Evolutionary conservation across 495 filamentous ascomycete species (phyloP), one percentile per base, ranked within the genome.

Genomic region (Penicillium pancosmium): DNA sequence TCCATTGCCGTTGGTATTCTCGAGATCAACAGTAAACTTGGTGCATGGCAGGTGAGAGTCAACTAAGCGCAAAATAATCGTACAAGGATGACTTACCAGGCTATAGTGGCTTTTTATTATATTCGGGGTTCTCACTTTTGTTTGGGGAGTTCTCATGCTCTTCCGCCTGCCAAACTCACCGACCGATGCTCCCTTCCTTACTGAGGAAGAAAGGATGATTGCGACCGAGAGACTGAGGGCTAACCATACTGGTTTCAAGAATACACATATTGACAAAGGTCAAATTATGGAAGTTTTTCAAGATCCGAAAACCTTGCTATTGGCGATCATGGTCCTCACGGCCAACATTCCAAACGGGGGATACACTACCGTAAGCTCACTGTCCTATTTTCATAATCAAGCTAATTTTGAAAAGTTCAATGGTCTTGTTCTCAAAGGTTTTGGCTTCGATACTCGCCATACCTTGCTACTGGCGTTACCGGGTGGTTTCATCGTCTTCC

Each of bases 201-300:
- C 62, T 1, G 67, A 77, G 6, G 64, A 74, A 18, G 78, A 83
- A 35, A 75, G 73, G 21, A 56, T 77, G 21, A 76, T 83, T 60
- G 74, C 73, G 8, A 68, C 82, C 15, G 80, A 84, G 63, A 71
- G 81, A 16, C 68, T 84, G 25, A 74, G 77, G 10, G 71, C 72
- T 5, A 84, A 86, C 47, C 73, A 84, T 52, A 79, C 80, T n/a
- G 83, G 83, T 25, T 70, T 82, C 9, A 79, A 81, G 35, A 83
- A 81, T 56, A 81, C 82, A 50, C 65, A 71, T 12, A 82, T 84
- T 51, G 79, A 83, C 40, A 73, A 64, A 53, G 65, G 76, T 8
- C 84, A 86, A 48, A 74, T 78, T 47, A 62, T 66, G 40, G 80
- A 83, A 49, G 71, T 73, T 12, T 68, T 82, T 11, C 53, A 4